Base-by-base conservation (phyloP, 306 rosid species). In the Quercus glauca region DNA sequence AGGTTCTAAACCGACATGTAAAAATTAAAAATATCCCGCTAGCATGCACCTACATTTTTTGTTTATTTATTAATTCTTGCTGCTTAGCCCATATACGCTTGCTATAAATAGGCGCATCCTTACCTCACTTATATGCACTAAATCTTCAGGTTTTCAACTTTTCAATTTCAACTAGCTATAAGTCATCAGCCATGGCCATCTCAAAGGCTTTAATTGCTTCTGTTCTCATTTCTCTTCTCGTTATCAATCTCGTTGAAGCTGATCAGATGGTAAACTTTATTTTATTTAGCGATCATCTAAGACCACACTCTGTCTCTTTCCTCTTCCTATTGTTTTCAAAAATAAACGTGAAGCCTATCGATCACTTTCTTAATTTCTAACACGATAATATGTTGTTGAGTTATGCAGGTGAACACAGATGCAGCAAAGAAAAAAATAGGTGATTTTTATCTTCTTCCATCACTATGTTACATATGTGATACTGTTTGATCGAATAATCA, bases 91-190 rank as follows among this genome's bases (percentile, higher is more conserved):
- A 15, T 6, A 77, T 9, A 37, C 45, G 45, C 10, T 33, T 26
- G 45, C 86, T 89, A 93, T 89, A 91, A 89, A 91, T 93, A 91
- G 17, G 10, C 26, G 55, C 35, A 58, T 69, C 79, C 52, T 33
- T 58, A 28, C 74, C 71, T 78, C 82, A 76, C 58, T 85, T 70
- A 68, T 52, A 2, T 78, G 35, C 76, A 75, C 77, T 33, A 35
- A 5, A 20, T 31, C 78, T 28, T 18, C 12, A 18, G 74, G 71
- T 57, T 77, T 45, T 76, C 76, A 51, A 79, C 45, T 37, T 37
- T 37, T 6, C 43, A 37, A 37, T 37, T 37, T 6, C 43, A 37
- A 37, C 43, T 37, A 37, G 10, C 23, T 57, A 7, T 11, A 20
- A 20, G 63, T n/a, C 4, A 29, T 29, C 19, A 18, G 25, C 49